These are phyloP conservation scores for Aphanomyces astaci DNA, from an alignment of 352 stramenopile genomes.

Conservation along the genomic window DNA sequence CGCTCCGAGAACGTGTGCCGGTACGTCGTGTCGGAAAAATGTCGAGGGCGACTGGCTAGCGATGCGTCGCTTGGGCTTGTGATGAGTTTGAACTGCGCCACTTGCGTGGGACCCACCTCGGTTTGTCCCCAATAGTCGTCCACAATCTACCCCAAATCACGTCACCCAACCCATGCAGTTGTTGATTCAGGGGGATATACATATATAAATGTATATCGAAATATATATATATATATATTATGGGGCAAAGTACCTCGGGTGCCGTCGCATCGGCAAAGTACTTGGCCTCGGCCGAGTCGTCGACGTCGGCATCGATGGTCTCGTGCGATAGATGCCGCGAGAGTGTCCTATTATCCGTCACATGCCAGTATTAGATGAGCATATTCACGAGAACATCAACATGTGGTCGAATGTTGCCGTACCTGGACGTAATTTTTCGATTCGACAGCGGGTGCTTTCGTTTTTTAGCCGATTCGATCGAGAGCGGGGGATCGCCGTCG, in stretches of 20 bases:
- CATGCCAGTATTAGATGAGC: no score
- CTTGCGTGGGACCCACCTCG: constrained; percentile 36
- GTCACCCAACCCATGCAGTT: no score
- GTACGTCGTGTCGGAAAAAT: neutral
- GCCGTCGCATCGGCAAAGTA: neutral
- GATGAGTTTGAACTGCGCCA: constrained; percentile 38
- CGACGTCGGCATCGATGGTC: neutral
- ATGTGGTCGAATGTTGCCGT: no score
- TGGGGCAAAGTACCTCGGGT: no score
- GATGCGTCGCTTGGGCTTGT: constrained; percentile 35
- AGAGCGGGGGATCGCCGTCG: constrained; percentile 41
- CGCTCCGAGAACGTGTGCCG: constrained; percentile 14
- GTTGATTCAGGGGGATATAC: no score
- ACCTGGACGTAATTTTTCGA: constrained; percentile 17
- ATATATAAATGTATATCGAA: no score
- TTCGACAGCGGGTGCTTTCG: constrained; percentile 62
- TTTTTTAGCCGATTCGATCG: constrained; percentile 42
- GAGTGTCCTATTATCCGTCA: neutral
- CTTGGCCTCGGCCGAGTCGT: neutral
- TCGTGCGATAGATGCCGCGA: neutral
- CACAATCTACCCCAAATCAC: constrained; percentile 27
- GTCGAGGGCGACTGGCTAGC: constrained; percentile 24
- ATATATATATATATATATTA: no score
- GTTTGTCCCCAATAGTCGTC: constrained; percentile 57
- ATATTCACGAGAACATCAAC: no score